Percentiles rank a stretch among this genome's conserved stretches.
phyloP scores from a whole-genome alignment of 306 rosid species.

The Vigna unguiculata region DNA sequence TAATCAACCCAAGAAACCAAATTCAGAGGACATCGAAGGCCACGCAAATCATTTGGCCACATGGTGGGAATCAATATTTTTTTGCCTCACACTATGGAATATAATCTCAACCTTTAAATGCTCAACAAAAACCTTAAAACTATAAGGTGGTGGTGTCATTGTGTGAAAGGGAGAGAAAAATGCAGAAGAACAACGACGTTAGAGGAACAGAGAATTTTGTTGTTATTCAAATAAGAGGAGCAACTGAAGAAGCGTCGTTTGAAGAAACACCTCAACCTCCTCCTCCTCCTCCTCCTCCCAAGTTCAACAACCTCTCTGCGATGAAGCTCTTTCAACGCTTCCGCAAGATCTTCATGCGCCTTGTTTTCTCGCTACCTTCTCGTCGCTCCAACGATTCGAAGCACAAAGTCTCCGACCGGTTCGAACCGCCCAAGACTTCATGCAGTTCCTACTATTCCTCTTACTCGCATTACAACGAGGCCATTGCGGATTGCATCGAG shows the following conservation, averaged over 20 bases:
- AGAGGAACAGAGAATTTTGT: constrained; percentile 43
- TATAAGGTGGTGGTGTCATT: constrained; percentile 28
- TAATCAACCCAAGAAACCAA: constrained; percentile 36
- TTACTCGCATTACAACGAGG: constrained; percentile 77
- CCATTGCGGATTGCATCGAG: constrained; percentile 83
- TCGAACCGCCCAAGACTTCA: constrained; percentile 83
- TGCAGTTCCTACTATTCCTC: constrained; percentile 80
- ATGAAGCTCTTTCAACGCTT: constrained; percentile 73
- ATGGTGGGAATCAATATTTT: constrained; percentile 52
- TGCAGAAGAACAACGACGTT: constrained; percentile 38
- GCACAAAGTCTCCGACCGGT: constrained; percentile 52
- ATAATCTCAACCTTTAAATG: constrained; percentile 41
- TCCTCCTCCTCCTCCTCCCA: constrained; percentile 15
- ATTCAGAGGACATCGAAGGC: constrained; percentile 56
- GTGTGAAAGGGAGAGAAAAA: constrained; percentile 36
- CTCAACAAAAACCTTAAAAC: neutral
- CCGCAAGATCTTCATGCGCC: constrained; percentile 65
- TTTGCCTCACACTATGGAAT: constrained; percentile 47
- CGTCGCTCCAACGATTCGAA: constrained; percentile 36
- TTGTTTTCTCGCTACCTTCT: constrained; percentile 55
- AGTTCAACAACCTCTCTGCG: constrained; percentile 54
- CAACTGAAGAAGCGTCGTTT: neutral
- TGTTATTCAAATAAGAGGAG: constrained; percentile 36
- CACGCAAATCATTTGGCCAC: constrained; percentile 73
- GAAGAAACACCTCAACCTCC: constrained; percentile 10